A percentile compares a stretch with the other conserved stretches of the same genome.
These are phyloP conservation scores for Russula sp. DNA, from an alignment of 768 basidiomycete species.

Conservation along the genomic window DNA sequence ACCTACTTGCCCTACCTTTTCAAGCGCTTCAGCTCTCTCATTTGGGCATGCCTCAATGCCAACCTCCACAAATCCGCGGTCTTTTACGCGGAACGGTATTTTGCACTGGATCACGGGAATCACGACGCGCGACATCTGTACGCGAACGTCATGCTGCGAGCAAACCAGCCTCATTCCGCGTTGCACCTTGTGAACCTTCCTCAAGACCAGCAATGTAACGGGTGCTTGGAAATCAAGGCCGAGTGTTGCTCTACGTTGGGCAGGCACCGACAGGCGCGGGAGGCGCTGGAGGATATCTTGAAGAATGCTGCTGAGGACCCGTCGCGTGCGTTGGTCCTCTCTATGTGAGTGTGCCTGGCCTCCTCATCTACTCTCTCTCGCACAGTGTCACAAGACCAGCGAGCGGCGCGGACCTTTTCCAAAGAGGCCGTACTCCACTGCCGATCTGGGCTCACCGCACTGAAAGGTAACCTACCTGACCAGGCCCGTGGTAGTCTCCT, in stretches of 20 bases:
- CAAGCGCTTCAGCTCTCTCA: conserved; percentile 61
- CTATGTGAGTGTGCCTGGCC: conserved; percentile 8
- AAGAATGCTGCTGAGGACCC: conserved; percentile 45
- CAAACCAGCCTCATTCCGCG: conserved; percentile 69
- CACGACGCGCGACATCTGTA: conserved; percentile 84
- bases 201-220: conserved; percentile 53
- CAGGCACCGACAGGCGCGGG: conserved; percentile 68
- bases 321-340: conserved; percentile 41
- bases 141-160: conserved; percentile 65
- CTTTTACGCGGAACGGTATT: conserved; percentile 86
- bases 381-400: conserved; percentile 48
- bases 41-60: conserved; percentile 81
- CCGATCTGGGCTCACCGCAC: conserved; percentile 66
- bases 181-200: conserved; percentile 59
- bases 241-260: conserved; percentile 67
- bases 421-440: conserved; percentile 70
- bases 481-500: conserved; percentile 66
- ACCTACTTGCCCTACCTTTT: conserved; percentile 49
- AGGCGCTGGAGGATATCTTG: conserved; percentile 58
- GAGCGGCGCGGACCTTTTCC: conserved; percentile 53
- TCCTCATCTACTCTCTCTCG: neutral
- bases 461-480: conserved; percentile 72
- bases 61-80: conserved; percentile 73
- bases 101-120: conserved; percentile 56
- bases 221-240: conserved; percentile 74